Evolutionary conservation across 208 protist species (phyloP).

Genomic region (Blastocrithidia nonstop): DNA sequence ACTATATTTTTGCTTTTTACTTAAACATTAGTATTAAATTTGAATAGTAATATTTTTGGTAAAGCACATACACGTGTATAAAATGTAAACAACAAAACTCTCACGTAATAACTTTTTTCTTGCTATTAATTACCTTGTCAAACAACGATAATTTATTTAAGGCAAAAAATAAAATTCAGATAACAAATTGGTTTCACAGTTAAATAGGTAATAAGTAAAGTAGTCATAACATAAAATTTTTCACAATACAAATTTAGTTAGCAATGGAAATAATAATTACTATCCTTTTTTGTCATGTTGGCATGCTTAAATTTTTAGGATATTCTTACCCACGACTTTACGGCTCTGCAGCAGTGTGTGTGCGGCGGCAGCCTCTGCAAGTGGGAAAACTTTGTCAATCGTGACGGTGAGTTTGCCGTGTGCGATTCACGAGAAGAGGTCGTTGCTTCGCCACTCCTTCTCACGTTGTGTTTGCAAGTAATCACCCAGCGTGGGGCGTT

Average conservation of each 20-base stretch:
- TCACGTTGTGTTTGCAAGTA: slow-evolving; percentile 30
- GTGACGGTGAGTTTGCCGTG: slow-evolving; percentile 25
- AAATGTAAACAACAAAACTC: too few species aligned
- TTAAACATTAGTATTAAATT: too few species aligned
- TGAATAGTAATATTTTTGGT: too few species aligned
- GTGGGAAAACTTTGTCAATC: slow-evolving; percentile 23
- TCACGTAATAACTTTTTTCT: too few species aligned
- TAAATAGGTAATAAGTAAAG: not conserved
- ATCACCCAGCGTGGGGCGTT: slow-evolving; percentile 55
- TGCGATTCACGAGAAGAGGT: slow-evolving; percentile 52
- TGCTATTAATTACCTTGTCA: too few species aligned
- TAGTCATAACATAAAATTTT: not conserved
- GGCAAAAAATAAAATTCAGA: too few species aligned
- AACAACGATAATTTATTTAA: too few species aligned
- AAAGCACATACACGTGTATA: too few species aligned
- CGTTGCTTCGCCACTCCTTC: slow-evolving; percentile 13
- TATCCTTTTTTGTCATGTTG: slow-evolving; percentile 2
- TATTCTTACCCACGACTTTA: slow-evolving; percentile 39
- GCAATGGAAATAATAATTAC: not conserved
- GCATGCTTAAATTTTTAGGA: slow-evolving; percentile 14
- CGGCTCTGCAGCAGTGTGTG: slow-evolving; percentile 29
- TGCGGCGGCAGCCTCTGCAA: slow-evolving; percentile 35
- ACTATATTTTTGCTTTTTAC: too few species aligned
- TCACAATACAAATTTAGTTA: not conserved
- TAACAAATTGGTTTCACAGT: too few species aligned